Evolutionary conservation across 1,139 yeast genomes (phyloP), one percentile per base, ranked within the genome.

Genomic region (Blastobotrys buckinghamii): DNA sequence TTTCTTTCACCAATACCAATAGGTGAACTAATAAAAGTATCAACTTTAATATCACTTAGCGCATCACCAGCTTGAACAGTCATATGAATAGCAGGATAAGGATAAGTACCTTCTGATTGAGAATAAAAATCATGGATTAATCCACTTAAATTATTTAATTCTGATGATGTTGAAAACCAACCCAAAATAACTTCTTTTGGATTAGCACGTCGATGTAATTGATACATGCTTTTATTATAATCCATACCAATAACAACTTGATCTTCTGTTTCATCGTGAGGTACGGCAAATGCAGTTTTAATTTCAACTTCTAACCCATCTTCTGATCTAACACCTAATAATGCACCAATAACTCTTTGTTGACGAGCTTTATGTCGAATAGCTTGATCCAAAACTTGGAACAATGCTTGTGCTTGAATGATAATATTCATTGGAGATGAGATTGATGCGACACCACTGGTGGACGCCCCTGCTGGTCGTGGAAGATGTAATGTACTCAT

Each of bases 121-220:
- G 72, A 61, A 69, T 84, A 88, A 64, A 87, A 84, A 63, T 84
- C 94, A 65, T 88, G 96, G 61, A 88, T 81, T 58, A 88, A 76
- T n/a, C 87, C 86, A 24, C 94, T 81, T 63, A 84, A 78, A 53
- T 81, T 76, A 68, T 85, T 90, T 56, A 88, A 77, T 56, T 75
- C 76, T 20, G 75, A 69, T 39, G 79, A 71, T 33, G 90, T 82
- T 47, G 94, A 85, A 67, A 85, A 87, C 96, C 96, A 88, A 50
- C 96, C 96, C 51, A 88, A 76, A 49, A 88, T 85, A 45, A 77
- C 75, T 59, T 83, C 87, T 64, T 84, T 84, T 50, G 94, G 92
- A 66, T 82, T 84, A 35, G 94, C 82, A 63, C 80, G 81, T 69
- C 83, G 84, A 69, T 85, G 82, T 62, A 88, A 73, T 59, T 81